phyloP scores from a whole-genome alignment of 805 yeast genomes.

The Lachancea quebecensis region DNA sequence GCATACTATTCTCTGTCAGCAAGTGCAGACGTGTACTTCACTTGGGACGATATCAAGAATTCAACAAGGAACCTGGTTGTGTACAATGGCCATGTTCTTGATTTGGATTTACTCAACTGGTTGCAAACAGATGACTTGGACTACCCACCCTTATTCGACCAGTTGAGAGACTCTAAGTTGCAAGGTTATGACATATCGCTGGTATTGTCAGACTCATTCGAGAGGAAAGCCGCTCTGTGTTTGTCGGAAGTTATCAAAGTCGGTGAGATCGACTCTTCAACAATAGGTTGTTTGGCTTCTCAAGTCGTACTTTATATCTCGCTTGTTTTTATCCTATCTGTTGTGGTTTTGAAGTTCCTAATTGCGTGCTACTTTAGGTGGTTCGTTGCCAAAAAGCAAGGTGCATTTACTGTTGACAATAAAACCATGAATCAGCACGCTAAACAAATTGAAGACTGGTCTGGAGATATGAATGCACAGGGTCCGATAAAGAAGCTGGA shows the following conservation, averaged over 20 bases:
- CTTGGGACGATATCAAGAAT: conserved; percentile 80
- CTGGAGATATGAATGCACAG: conserved; percentile 49
- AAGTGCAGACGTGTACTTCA: conserved; percentile 72
- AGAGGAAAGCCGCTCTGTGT: conserved; percentile 73
- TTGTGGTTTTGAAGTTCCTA: conserved; percentile 69
- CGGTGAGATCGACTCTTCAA: conserved; percentile 81
- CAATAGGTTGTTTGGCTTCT: conserved; percentile 93
- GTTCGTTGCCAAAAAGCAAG: conserved; percentile 72
- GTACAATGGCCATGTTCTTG: conserved; percentile 83
- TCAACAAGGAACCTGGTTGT: conserved; percentile 73
- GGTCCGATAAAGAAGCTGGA: conserved; percentile 51
- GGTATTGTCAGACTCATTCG: conserved; percentile 55
- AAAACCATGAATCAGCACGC: conserved; percentile 58
- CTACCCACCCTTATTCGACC: conserved; percentile 67
- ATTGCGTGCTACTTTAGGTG: conserved; percentile 88
- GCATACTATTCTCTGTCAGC: conserved; percentile 54
- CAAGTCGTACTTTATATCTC: conserved; percentile 74
- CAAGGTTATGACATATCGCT: conserved; percentile 79
- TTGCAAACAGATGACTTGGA: conserved; percentile 58
- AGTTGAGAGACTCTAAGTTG: conserved; percentile 47
- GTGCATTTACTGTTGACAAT: conserved; percentile 58
- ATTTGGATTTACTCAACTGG: conserved; percentile 72
- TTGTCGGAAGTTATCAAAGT: conserved; percentile 79
- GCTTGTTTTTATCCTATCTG: conserved; percentile 73
- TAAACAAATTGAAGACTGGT: conserved; percentile 77